Evolutionary conservation across 345 rosid species (phyloP).

Genomic region (Psidium friedrichsthalianum): DNA sequence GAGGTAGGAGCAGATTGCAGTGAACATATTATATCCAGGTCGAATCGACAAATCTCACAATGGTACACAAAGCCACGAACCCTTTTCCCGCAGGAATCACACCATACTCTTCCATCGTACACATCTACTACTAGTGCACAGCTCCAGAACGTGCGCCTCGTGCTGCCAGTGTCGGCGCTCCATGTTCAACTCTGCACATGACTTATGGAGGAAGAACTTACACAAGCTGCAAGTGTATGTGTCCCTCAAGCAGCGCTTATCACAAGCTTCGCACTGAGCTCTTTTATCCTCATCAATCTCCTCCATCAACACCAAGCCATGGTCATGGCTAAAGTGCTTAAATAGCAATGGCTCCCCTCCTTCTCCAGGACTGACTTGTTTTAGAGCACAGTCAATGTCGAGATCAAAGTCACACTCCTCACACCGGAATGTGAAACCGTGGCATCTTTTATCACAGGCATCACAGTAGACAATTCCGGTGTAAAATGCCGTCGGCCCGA

Average conservation of each 20-base stretch:
- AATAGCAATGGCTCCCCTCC: neutral
- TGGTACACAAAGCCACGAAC: neutral
- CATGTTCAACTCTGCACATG: neutral
- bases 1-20: neutral
- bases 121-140: neutral
- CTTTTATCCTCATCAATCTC: accelerated
- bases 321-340: neutral
- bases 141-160: neutral
- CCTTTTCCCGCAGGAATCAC: neutral
- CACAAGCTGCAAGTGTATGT: neutral
- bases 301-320: neutral
- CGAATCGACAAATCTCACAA: neutral
- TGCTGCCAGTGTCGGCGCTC: neutral
- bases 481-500: neutral
- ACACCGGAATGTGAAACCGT: neutral
- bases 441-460: neutral
- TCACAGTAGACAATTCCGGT: neutral
- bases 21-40: neutral
- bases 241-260: neutral
- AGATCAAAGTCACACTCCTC: neutral
- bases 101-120: neutral
- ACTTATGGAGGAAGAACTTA: neutral
- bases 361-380: neutral
- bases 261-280: neutral
- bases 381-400: neutral